Evolutionary conservation across 106 monocot species (phyloP).

Genomic region (Iris macrosiphon): DNA sequence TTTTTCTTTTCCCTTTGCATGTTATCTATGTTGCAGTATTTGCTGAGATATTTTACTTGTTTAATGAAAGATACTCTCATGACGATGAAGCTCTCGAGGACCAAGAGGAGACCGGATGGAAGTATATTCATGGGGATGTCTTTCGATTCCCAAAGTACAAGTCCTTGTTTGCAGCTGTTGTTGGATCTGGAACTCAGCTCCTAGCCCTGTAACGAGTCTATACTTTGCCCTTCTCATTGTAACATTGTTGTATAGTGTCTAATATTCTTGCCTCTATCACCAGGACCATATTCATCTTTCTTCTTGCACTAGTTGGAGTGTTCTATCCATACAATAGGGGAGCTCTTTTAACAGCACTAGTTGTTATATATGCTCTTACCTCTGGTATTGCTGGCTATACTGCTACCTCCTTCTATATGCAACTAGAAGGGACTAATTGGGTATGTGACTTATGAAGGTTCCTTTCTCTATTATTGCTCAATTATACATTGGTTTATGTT

Average conservation of each 20-base stretch:
- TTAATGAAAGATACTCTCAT: constrained; percentile 39
- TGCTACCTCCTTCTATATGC: constrained; percentile 60
- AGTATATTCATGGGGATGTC: constrained; percentile 80
- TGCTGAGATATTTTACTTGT: constrained; percentile 2
- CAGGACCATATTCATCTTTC: constrained; percentile 68
- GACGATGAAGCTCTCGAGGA: constrained; percentile 66
- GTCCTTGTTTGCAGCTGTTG: constrained; percentile 60
- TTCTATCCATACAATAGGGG: constrained; percentile 87
- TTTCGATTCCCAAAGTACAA: constrained; percentile 67
- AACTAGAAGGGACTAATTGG: constrained; percentile 76
- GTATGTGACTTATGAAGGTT: constrained; percentile 30
- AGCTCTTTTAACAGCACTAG: constrained; percentile 71
- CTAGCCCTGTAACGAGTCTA: constrained; percentile 50
- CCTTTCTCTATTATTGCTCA: not conserved
- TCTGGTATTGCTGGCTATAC: constrained; percentile 78
- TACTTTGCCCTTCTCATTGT: not conserved
- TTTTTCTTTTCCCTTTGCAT: too few relatives aligned
- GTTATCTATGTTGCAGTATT: too few relatives aligned
- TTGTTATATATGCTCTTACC: constrained; percentile 80
- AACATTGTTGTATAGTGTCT: constrained; percentile 4
- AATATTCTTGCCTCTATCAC: constrained; percentile 8
- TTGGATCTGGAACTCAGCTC: constrained; percentile 79
- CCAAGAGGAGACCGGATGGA: constrained; percentile 78
- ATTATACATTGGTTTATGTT: not conserved
- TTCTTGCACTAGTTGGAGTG: constrained; percentile 77